These are phyloP conservation scores for Pyropia yezoensis DNA, from an alignment of 23 red algal genomes.

Conservation along the genomic window DNA sequence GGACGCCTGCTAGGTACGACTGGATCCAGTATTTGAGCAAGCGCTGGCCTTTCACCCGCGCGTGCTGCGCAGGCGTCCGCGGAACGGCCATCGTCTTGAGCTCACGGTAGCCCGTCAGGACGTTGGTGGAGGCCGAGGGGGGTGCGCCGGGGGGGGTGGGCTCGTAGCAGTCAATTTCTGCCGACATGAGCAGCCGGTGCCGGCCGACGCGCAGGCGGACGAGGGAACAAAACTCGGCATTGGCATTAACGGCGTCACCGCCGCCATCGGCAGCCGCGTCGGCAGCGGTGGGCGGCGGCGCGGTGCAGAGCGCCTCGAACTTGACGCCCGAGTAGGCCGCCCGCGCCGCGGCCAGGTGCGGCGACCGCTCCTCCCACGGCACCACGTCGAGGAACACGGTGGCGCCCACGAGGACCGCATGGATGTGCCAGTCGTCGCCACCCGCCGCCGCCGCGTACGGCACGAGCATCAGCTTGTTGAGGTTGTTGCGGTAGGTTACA, in stretches of 20 bases:
- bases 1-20: conserved; percentile 66
- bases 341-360: conserved; percentile 4
- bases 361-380: conserved; percentile 5
- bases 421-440: conserved; percentile 58
- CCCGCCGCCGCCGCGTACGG: conserved; percentile 22
- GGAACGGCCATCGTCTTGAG: conserved; percentile 46
- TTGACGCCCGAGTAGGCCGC: conserved; percentile 64
- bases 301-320: conserved; percentile 73
- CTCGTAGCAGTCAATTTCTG: conserved; percentile 53
- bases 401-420: conserved; percentile 31
- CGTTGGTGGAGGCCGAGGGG: neutral
- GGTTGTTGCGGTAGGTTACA: conserved; percentile 79
- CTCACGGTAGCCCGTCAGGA: conserved; percentile 37
- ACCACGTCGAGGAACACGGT: conserved; percentile 61
- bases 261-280: neutral
- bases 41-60: neutral
- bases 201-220: conserved; percentile 39
- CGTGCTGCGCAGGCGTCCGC: neutral
- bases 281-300: neutral
- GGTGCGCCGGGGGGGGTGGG: conserved; percentile 2
- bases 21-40: conserved; percentile 74
- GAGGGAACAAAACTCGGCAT: conserved; percentile 67
- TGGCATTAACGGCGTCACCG: conserved; percentile 62
- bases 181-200: conserved; percentile 52
- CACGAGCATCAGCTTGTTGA: conserved; percentile 76